A percentile compares a stretch with the other conserved stretches of the same genome.
Evolutionary conservation across 1,139 yeast genomes (phyloP).

Genomic region (Taiozyma sp.): DNA sequence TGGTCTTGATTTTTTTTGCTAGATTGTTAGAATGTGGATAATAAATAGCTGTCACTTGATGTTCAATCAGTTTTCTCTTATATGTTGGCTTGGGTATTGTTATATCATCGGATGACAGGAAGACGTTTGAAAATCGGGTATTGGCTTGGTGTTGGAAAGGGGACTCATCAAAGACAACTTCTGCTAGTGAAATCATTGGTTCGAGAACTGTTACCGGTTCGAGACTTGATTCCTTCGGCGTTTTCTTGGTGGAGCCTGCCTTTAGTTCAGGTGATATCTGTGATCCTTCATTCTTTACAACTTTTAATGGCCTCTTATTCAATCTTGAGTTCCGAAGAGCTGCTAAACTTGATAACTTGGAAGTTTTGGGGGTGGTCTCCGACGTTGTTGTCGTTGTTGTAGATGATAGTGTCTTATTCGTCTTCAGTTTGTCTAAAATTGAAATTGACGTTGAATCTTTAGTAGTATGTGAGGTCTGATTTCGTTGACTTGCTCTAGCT

Average conservation of each 20-base stretch:
- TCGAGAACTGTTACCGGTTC: neutral
- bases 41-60: constrained; percentile 35
- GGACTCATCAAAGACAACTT: constrained; percentile 5
- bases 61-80: constrained; percentile 22
- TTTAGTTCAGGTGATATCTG: neutral
- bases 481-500: constrained; percentile 30
- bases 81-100: neutral
- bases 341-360: constrained; percentile 10
- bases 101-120: neutral
- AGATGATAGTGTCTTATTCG: constrained; percentile 1
- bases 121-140: neutral
- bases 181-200: neutral
- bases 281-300: neutral
- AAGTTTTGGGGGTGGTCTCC: neutral
- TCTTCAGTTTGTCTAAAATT: constrained; percentile 19
- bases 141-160: constrained; percentile 7
- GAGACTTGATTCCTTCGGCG: neutral
- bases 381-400: neutral
- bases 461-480: neutral
- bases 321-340: constrained; percentile 4
- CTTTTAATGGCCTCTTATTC: neutral
- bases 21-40: constrained; percentile 38
- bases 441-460: constrained; percentile 13
- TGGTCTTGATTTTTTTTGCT: constrained; percentile 42
- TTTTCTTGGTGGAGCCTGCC: neutral